phyloP scores from a whole-genome alignment of 208 protist genomes.

The Endotrypanum monterogeii region DNA sequence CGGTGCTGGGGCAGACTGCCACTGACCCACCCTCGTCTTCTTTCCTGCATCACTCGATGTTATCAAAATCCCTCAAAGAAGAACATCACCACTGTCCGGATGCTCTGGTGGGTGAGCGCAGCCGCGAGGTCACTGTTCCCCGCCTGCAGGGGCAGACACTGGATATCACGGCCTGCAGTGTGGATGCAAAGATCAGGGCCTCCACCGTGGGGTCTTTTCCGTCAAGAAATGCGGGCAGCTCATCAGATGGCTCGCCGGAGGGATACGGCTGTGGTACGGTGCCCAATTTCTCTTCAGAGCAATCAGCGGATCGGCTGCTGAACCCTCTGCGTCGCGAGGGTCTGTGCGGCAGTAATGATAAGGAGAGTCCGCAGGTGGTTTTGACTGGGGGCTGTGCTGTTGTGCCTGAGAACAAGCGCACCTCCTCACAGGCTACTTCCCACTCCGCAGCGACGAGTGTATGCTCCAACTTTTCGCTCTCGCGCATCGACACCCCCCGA shows the following conservation, averaged over 20 bases:
- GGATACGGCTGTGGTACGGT: not conserved
- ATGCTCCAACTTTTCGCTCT: slow-evolving; percentile 15
- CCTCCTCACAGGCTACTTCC: not conserved
- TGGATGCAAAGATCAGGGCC: not conserved
- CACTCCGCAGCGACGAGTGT: slow-evolving; percentile 1
- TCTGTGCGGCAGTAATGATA: not conserved
- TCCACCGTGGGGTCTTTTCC: not conserved
- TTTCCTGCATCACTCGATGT: not conserved
- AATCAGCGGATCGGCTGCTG: not conserved
- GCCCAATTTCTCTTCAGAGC: not conserved
- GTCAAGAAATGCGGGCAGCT: not conserved
- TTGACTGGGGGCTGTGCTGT: not conserved
- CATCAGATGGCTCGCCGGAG: not conserved
- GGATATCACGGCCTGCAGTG: not conserved
- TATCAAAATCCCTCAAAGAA: not conserved
- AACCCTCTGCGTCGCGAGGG: not conserved
- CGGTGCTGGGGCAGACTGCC: not conserved
- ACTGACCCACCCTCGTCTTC: not conserved
- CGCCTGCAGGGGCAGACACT: not conserved
- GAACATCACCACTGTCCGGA: not conserved
- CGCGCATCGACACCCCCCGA: slow-evolving; percentile 15
- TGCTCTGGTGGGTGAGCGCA: not conserved
- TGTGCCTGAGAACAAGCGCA: not conserved
- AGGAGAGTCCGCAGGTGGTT: not conserved
- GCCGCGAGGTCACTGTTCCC: not conserved